Evolutionary conservation across 2,329 filamentous ascomycete genomes (phyloP), one percentile per base, ranked within the genome.

Genomic region (Thielaviopsis populi): DNA sequence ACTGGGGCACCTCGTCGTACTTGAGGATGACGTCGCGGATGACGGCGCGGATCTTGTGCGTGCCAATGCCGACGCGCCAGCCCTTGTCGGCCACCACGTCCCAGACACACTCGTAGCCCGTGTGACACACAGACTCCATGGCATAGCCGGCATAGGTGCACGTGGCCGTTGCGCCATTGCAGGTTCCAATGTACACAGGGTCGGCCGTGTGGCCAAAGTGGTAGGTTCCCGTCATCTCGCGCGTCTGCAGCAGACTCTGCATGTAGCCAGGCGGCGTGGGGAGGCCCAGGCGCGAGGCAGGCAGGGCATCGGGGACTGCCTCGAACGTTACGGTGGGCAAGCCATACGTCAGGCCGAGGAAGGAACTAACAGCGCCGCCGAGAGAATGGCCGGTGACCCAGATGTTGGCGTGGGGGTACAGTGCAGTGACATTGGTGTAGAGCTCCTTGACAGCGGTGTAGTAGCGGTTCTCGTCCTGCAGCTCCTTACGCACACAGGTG

Each of bases 141-240:
- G 94, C 91, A 72, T 97, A 99, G 0, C 94, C 94, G 1, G 85
- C 92, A 70, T 95, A 85, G 0, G 91, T 94, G 73, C 94, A 97
- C 11, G 87, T 85, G 2, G 92, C 91, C 1, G 89, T 91, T 2
- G 89, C 89, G 40, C 88, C 89, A 70, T 96, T 96, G 75, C 94
- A 97, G 0, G 86, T 89, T 40, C 94, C 94, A 76, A 96, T 91
- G 70, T 87, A 99, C 41, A 99, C 85, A 0, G 94, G 94, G 73
- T 99, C 94, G 0, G 94, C 94, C 0, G 91, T 97, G 70, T 97
- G 91, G 3, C 94, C 94, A 72, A 96, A 92, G 73, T 99, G 94
- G 71, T 85, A 95, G 0, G 88, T 80, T 13, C 89, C 91, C 0
- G 90, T 95, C 70, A 84, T 81, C 65, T 83, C 75, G 50, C 89